Percentiles rank a stretch among this genome's conserved stretches.
Conservation (phyloP, 2,329 filamentous ascomycete species). For the Lasiodiplodia hormozganensis region DNA sequence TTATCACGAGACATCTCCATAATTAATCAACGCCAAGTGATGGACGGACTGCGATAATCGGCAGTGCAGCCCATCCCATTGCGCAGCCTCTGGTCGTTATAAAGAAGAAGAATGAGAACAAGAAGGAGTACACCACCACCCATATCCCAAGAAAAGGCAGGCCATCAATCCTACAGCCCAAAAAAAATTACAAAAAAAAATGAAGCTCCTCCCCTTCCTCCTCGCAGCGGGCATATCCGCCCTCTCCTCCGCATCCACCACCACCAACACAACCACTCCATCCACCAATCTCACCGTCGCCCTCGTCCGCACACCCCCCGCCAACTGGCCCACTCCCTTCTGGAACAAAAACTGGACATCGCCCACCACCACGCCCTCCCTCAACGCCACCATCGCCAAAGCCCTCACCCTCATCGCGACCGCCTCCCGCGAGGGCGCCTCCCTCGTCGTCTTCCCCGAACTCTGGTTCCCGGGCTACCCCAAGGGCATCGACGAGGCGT, state of each 20-base stretch:
- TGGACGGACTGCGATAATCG: too few species aligned
- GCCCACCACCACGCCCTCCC: background rate
- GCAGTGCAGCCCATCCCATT: too few species aligned
- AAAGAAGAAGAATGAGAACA: too few species aligned
- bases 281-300: slow-evolving; percentile 8
- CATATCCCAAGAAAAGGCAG: too few species aligned
- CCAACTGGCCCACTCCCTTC: background rate
- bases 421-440: slow-evolving; percentile 39
- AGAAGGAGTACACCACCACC: too few species aligned
- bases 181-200: too few species aligned
- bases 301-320: background rate
- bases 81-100: too few species aligned
- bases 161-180: too few species aligned
- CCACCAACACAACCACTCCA: background rate
- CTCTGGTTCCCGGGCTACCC: slow-evolving; percentile 43
- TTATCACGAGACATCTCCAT: too few species aligned
- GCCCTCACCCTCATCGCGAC: slow-evolving; percentile 42
- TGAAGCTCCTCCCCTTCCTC: background rate
- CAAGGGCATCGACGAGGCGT: slow-evolving; percentile 3
- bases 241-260: background rate
- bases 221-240: background rate
- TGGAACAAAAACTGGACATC: background rate
- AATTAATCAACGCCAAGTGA: too few species aligned
- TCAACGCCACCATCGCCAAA: slow-evolving; percentile 41
- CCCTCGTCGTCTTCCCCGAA: slow-evolving; percentile 46